These are phyloP conservation scores for Colletotrichum agaves DNA, from an alignment of 2,329 filamentous ascomycete genomes.

Conservation along the genomic window DNA sequence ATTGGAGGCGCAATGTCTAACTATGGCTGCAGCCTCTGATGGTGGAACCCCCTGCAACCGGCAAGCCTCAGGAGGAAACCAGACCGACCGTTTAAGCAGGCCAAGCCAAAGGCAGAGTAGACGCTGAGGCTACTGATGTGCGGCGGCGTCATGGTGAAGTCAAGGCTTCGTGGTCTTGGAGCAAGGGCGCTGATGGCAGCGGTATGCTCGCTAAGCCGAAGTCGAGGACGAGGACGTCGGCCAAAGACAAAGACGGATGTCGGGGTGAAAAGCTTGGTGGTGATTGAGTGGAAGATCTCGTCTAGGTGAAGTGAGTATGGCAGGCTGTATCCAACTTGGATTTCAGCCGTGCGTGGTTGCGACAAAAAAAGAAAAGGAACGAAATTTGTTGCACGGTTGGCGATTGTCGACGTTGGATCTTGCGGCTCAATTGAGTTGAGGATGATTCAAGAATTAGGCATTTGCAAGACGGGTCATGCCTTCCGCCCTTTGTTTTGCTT, in stretches of 20 bases:
- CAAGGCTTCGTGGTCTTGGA: conserved; percentile 2
- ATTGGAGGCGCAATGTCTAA: conserved; percentile 11
- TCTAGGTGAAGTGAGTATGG: background rate
- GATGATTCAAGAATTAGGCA: conserved; percentile 5
- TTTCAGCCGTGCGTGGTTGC: background rate
- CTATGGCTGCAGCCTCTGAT: conserved; percentile 15
- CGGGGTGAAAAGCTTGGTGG: background rate
- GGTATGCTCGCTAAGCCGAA: conserved; percentile 7
- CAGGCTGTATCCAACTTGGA: conserved; percentile 1
- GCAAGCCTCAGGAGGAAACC: conserved; percentile 4
- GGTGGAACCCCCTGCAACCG: conserved; percentile 18
- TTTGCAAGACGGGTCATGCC: background rate
- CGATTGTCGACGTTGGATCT: background rate
- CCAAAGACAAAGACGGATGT: background rate
- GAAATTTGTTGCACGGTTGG: background rate
- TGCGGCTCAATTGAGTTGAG: conserved; percentile 2
- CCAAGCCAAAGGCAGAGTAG: conserved; percentile 12
- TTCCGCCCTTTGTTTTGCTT: background rate
- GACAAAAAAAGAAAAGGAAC: background rate
- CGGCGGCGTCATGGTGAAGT: conserved; percentile 23
- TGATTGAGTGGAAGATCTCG: background rate
- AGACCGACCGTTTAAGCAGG: conserved; percentile 18
- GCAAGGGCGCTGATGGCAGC: background rate
- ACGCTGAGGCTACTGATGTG: background rate
- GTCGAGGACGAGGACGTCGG: background rate